Conservation (phyloP, 352 stramenopile species). For the Globisporangium irregulare region DNA sequence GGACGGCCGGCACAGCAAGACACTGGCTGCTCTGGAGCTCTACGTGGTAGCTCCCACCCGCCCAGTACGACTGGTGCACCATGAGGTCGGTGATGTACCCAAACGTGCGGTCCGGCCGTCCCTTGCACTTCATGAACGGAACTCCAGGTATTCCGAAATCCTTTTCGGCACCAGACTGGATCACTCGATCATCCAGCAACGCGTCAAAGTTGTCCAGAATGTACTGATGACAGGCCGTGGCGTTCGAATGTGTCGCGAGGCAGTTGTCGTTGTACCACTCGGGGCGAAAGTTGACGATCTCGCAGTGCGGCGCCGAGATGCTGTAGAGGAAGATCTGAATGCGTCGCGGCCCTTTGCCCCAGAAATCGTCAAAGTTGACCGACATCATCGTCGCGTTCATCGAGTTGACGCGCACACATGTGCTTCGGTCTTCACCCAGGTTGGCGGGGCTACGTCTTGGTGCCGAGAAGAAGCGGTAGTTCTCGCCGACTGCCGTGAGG, state of each 20-base stretch:
- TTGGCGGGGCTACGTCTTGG: slow-evolving; percentile 31
- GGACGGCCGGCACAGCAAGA: slow-evolving; percentile 33
- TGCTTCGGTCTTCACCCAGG: slow-evolving; percentile 37
- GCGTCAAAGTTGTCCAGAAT: slow-evolving; percentile 52
- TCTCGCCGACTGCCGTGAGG: slow-evolving; percentile 20
- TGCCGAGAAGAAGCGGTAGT: slow-evolving; percentile 28
- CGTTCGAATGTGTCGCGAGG: slow-evolving; percentile 24
- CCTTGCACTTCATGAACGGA: slow-evolving; percentile 49
- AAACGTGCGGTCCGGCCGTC: slow-evolving; percentile 36
- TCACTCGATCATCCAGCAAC: slow-evolving; percentile 27
- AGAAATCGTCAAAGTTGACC: slow-evolving; percentile 45
- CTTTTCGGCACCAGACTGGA: slow-evolving; percentile 19
- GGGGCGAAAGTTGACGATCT: slow-evolving; percentile 37
- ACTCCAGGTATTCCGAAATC: slow-evolving; percentile 15
- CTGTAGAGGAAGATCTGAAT: slow-evolving; percentile 38
- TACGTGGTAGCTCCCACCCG: slow-evolving; percentile 42
- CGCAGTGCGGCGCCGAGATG: slow-evolving; percentile 41
- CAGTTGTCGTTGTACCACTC: slow-evolving; percentile 42
- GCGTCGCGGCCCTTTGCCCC: slow-evolving; percentile 35
- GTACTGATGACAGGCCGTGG: slow-evolving; percentile 37
- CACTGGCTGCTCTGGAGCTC: slow-evolving; percentile 62
- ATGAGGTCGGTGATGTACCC: slow-evolving; percentile 61
- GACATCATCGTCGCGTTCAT: slow-evolving; percentile 32
- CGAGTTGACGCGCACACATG: slow-evolving; percentile 38
- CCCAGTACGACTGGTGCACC: slow-evolving; percentile 55